Percentiles rank a stretch among this genome's conserved stretches.
These are phyloP conservation scores for Triglochin maritima DNA, from an alignment of 106 monocot species.

Conservation along the genomic window DNA sequence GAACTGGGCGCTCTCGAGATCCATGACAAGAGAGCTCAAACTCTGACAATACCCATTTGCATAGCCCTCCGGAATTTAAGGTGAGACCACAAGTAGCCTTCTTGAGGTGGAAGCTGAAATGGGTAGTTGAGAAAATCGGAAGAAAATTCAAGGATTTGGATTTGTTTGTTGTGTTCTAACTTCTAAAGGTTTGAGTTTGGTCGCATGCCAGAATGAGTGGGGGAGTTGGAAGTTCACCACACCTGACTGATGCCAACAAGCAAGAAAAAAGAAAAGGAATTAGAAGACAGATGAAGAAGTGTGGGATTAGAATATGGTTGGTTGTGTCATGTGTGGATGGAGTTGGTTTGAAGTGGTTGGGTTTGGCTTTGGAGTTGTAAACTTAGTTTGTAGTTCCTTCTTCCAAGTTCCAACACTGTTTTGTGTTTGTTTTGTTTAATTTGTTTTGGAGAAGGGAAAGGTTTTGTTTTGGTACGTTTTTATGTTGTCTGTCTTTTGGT, in stretches of 20 bases:
- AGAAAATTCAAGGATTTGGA: not conserved
- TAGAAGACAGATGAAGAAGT: no score
- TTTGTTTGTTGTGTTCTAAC: not conserved
- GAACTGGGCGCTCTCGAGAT: not conserved
- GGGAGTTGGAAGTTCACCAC: not conserved
- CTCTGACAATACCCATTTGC: not conserved
- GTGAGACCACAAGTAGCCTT: not conserved
- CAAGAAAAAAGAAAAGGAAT: not conserved
- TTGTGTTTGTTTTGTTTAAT: no score
- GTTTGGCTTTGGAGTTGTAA: no score
- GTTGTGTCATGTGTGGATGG: no score
- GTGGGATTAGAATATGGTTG: no score
- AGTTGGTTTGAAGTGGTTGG: no score
- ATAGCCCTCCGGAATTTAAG: not conserved
- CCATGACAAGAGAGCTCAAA: conserved; percentile 1
- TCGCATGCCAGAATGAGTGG: not conserved
- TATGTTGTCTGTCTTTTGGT: no score
- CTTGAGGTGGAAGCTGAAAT: not conserved
- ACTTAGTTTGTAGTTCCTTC: no score
- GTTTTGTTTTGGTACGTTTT: no score
- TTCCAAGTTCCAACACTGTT: no score
- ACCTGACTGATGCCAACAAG: conserved; percentile 1
- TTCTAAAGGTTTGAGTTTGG: not conserved
- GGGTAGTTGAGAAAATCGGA: not conserved
- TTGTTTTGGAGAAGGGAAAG: no score